A percentile compares a stretch with the other conserved stretches of the same genome.
These are phyloP conservation scores for Pseudoscleropodium purum DNA, from an alignment of 225 moss, liverwort and hornwort species.

Conservation along the genomic window DNA sequence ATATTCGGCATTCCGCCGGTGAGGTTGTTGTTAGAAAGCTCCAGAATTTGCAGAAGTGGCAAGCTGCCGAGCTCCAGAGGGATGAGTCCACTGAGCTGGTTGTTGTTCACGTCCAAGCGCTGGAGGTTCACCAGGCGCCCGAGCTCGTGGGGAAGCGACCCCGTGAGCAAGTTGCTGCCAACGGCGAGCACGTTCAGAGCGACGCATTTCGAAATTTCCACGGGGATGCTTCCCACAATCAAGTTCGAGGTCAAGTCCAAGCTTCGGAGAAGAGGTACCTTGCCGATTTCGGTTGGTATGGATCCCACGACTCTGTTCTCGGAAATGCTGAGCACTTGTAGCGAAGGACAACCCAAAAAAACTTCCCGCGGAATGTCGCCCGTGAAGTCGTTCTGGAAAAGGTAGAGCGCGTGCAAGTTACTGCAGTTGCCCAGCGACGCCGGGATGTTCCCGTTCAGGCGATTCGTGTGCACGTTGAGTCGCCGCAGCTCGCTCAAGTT, in stretches of 20 bases:
- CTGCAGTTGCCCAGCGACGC: conserved; percentile 58
- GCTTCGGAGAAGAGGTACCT: conserved; percentile 21
- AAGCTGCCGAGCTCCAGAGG: conserved; percentile 49
- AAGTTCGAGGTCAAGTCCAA: conserved; percentile 58
- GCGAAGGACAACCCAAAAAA: conserved; percentile 23
- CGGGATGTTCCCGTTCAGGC: conserved; percentile 67
- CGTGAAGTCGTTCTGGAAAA: conserved; percentile 60
- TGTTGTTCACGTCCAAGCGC: conserved; percentile 35
- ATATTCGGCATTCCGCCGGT: conserved; percentile 43
- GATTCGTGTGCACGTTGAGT: conserved; percentile 64
- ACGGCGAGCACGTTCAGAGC: conserved; percentile 34
- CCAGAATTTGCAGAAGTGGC: conserved; percentile 29
- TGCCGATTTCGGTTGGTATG: conserved; percentile 57
- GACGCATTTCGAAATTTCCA: conserved; percentile 24
- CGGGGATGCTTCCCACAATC: conserved; percentile 51
- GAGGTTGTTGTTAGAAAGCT: conserved; percentile 53
- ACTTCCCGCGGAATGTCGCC: conserved; percentile 47
- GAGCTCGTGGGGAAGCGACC: conserved; percentile 47
- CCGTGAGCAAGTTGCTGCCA: conserved; percentile 41
- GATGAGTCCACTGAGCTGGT: conserved; percentile 52
- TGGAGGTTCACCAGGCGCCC: conserved; percentile 35
- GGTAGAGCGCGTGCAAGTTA: conserved; percentile 47
- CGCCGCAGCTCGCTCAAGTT: conserved; percentile 55
- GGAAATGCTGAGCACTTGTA: conserved; percentile 49
- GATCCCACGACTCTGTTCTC: conserved; percentile 51